Evolutionary conservation across 495 filamentous ascomycete species (phyloP).

Genomic region (Venustampulla echinocandica): DNA sequence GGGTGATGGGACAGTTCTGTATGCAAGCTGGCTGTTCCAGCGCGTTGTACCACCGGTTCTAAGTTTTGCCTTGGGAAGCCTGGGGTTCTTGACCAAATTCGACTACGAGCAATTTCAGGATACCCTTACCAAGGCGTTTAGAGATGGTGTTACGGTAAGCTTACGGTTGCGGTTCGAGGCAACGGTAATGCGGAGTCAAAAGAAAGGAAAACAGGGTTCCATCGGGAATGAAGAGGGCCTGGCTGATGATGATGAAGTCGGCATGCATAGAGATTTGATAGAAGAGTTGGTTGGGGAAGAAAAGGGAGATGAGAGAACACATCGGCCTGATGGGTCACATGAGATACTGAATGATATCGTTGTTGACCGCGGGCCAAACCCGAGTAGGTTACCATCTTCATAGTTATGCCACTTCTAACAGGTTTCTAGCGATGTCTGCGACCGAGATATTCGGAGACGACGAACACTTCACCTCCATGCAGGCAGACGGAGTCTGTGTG

Average conservation of each 20-base stretch:
- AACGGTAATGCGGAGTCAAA: conserved; percentile 82
- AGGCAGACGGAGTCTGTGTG: conserved; percentile 83
- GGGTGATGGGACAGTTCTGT: conserved; percentile 94
- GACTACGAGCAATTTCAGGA: conserved; percentile 68
- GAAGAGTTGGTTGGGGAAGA: conserved; percentile 84
- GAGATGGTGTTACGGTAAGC: conserved; percentile 81
- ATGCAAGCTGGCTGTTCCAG: conserved; percentile 95
- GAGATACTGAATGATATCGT: conserved; percentile 93
- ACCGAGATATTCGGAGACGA: conserved; percentile 93
- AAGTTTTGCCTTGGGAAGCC: conserved; percentile 81
- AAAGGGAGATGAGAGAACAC: conserved; percentile 68
- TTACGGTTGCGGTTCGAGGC: conserved; percentile 85
- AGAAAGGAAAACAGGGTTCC: conserved; percentile 18
- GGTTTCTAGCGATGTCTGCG: conserved; percentile 61
- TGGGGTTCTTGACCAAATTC: conserved; percentile 95
- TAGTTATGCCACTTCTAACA: conserved; percentile 14
- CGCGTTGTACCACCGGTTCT: conserved; percentile 90
- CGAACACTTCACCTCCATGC: conserved; percentile 82
- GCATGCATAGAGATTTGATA: conserved; percentile 58
- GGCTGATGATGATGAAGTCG: conserved; percentile 25
- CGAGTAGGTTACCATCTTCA: conserved; percentile 24
- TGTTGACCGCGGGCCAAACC: conserved; percentile 84
- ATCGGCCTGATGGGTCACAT: conserved; percentile 68
- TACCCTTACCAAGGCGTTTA: conserved; percentile 63
- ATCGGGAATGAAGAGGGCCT: conserved; percentile 5